phyloP scores from a whole-genome alignment of 768 basidiomycete genomes.

The Royoungia palumana region DNA sequence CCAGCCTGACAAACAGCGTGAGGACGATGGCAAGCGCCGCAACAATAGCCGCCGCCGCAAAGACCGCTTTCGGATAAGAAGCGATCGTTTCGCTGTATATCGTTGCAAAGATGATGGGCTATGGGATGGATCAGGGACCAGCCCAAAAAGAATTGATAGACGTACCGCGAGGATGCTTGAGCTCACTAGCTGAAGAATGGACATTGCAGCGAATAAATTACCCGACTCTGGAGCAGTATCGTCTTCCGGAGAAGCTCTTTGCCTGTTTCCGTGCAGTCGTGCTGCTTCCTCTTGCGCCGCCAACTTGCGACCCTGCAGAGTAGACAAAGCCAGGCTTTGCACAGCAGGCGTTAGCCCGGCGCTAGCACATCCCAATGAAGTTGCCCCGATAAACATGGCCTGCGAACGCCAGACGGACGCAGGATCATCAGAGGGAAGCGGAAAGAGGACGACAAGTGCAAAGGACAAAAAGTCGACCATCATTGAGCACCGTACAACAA shows the following conservation, averaged over 20 bases:
- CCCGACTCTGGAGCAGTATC: conserved; percentile 44
- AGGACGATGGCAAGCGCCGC: conserved; percentile 46
- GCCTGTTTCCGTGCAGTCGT: conserved; percentile 8
- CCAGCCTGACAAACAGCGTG: conserved; percentile 42
- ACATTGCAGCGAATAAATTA: conserved; percentile 67
- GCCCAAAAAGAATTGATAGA: conserved; percentile 3
- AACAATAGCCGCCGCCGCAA: conserved; percentile 55
- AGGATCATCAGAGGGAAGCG: conserved; percentile 38
- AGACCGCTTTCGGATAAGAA: conserved; percentile 65
- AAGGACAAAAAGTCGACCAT: conserved; percentile 67
- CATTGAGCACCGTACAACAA: conserved; percentile 61
- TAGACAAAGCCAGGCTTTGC: conserved; percentile 69
- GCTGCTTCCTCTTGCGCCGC: conserved; percentile 37
- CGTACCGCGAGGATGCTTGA: conserved; percentile 55
- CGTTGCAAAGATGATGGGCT: conserved; percentile 69
- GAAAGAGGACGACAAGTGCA: conserved; percentile 53
- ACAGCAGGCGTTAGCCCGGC: conserved; percentile 66
- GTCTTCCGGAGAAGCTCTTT: conserved; percentile 3
- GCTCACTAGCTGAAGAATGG: conserved; percentile 61
- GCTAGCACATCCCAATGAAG: conserved; percentile 61
- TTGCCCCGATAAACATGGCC: conserved; percentile 52
- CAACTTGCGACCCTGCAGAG: conserved; percentile 37
- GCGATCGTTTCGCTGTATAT: conserved; percentile 65
- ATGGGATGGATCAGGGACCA: conserved; percentile 6
- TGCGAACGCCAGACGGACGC: conserved; percentile 30